Evolutionary conservation across 805 yeast species (phyloP), one percentile per base, ranked within the genome.

Genomic region (Yamadazyma nakazawae): DNA sequence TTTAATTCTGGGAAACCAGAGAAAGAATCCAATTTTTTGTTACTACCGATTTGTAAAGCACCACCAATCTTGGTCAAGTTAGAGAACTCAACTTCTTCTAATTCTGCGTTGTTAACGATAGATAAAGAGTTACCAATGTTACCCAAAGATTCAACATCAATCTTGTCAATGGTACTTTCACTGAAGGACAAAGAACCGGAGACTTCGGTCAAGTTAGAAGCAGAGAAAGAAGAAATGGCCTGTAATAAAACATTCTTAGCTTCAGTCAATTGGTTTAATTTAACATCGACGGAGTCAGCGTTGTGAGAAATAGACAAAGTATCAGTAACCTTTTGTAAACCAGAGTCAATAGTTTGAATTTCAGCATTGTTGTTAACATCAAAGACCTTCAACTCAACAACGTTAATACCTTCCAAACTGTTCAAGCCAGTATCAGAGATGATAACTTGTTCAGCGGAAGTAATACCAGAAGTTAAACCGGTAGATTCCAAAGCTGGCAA

Each of bases 321-420:
- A 65, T 80, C 80, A 52, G 92, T 79, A 54, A 90, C 94, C 50
- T 85, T 70, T 68, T 82, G 70, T 65, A 92, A 79, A 53, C 80
- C 81, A 44, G 92, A 82, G 64, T 85, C 79, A 58, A 86, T 79
- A 50, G 88, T 68, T 57, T 76, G 80, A 68, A 94, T 80, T 66
- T 84, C 79, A 56, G 68, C 74, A 82, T 94, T 94, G 85, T 94
- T 94, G 90, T 90, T 91, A 62, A 94, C 80, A 76, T 92, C 76
- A 74, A 84, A 84, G 43, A 63, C 65, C 63, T 70, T 61, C 64
- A 74, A 63, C 63, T 67, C 47, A 60, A 58, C 68, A 43, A 78
- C 79, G 55, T 70, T 66, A 61, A 85, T 75, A 68, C 94, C 94
- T 47, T 77, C 79, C 61, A 87, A 78, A 42, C 84, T 70, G 61